Base-by-base conservation (phyloP, 805 yeast species). In the Ogataea wickerhamii region DNA sequence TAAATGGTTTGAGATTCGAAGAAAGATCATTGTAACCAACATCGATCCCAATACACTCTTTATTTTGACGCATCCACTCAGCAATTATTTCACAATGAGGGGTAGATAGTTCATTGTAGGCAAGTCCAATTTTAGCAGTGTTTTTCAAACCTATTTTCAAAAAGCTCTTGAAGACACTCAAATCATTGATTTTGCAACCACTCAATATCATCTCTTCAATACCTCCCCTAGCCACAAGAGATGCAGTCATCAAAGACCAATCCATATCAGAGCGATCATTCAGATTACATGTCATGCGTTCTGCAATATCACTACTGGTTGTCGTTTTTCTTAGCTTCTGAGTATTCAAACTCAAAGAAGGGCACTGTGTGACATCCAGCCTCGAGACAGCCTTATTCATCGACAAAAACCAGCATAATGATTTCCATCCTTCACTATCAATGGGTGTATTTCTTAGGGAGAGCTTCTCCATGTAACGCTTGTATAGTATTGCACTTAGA, bases 361-460 rank as follows among this genome's bases (percentile, higher is more conserved):
- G 76, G 51, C 78, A 74, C 57, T 84, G 93, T 0, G 95, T 84
- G 6, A 87, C 63, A 56, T 86, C 95, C 23, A 86, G 52, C 45
- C 74, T 73, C 32, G 69, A 68, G 30, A 84, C 51, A 1, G 75
- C 74, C 38, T 68, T 71, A 52, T 82, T 83, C 53, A 78, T 66
- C 12, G 85, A 65, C 34, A 88, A 58, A 45, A 87, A 86, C 70
- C 82, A 81, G 56, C 95, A 85, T 31, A 89, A 64, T 32, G 76
- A 64, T 43, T 76, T 71, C 98, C 98, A 89, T 25, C 91, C 89
- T 34, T 73, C 74, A 1, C 62, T 61, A 51, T 81, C 79, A 35
- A 89, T 73, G 4, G 82, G 79, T 0, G 91, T 85, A 56, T 89
- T 89, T 51, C 91, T 67, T 45, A 91, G 63, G 6, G 93, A 80